Evolutionary conservation across 805 yeast species (phyloP), one percentile per base, ranked within the genome.

Genomic region (Tetrapisispora namnaoensis): DNA sequence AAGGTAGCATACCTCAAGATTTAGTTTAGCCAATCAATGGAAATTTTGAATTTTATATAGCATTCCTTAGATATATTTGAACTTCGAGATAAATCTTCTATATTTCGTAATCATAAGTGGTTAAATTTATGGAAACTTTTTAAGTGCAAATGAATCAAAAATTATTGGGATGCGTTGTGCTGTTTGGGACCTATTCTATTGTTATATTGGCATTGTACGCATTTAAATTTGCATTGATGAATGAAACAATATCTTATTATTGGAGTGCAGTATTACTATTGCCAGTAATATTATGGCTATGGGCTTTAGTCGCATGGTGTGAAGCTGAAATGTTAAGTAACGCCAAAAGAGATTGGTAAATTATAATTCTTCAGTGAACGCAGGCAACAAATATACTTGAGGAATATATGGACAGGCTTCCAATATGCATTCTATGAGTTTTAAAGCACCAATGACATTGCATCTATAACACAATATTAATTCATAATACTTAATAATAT

Each of bases 301-400:
- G 68, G 67, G 61, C 59, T 1, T 61, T 64, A 6, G 53, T 57
- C 16, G 63, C 68, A 5, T 65, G 69, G 69, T 58, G 61, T 35
- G 67, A 63, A 22, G 53, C 56, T n/a, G 62, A 65, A 51, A 53
- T 63, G 55, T 62, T 62, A 44, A 54, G 57, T 35, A 59, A 61
- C 45, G 62, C 64, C 16, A 60, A 62, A 45, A 45, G 56, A 35
- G 46, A 44, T 18, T 37, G 39, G 46, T 43, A 34, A 35, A 18
- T n/a, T n/a, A n/a, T n/a, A n/a, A n/a, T n/a, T n/a, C n/a, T n/a
- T n/a, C n/a, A n/a, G 5, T 30, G 6, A 20, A 7, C 2, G 16
- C 11, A 22, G 17, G 13, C 27, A 17, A 13, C n/a, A n/a, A n/a
- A n/a, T n/a, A n/a, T n/a, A n/a, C n/a, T n/a, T n/a, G n/a, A n/a